These are phyloP conservation scores for Stagonosporopsis cucurbitacearum DNA, from an alignment of 2,329 filamentous ascomycete genomes.

Conservation along the genomic window DNA sequence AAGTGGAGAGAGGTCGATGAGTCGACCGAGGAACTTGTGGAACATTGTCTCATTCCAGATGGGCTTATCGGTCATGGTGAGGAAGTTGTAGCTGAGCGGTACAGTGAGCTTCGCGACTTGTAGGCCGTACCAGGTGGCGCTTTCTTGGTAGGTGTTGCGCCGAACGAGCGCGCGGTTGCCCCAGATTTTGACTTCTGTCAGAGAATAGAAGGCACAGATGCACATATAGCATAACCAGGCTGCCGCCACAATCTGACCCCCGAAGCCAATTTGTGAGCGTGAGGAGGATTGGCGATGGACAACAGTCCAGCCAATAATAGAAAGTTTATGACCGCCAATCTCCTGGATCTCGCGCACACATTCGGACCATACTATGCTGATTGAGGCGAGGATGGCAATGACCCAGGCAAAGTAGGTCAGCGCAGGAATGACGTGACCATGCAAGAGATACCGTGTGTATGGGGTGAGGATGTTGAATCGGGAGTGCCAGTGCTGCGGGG, in stretches of 20 bases:
- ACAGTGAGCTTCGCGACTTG: constrained; percentile 93
- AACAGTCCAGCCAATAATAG: constrained; percentile 70
- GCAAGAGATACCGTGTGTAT: constrained; percentile 78
- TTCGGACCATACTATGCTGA: constrained; percentile 91
- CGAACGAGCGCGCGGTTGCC: constrained; percentile 88
- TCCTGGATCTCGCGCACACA: constrained; percentile 76
- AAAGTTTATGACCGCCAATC: constrained; percentile 68
- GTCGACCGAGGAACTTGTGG: constrained; percentile 81
- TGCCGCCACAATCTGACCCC: constrained; percentile 82
- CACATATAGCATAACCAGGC: constrained; percentile 98
- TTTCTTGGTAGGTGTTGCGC: constrained; percentile 90
- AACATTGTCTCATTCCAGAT: constrained; percentile 83
- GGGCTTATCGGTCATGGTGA: constrained; percentile 79
- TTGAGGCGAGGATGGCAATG: constrained; percentile 75
- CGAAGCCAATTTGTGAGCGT: constrained; percentile 80
- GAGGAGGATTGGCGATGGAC: constrained; percentile 77
- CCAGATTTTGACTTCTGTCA: constrained; percentile 97
- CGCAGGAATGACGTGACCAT: constrained; percentile 76
- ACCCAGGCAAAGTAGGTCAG: constrained; percentile 69
- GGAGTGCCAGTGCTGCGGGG: constrained; percentile 57
- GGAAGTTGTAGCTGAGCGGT: constrained; percentile 93
- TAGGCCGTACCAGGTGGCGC: constrained; percentile 93
- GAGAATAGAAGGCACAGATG: constrained; percentile 81
- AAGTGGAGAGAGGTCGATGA: constrained; percentile 82
- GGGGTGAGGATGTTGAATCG: constrained; percentile 67